These are phyloP conservation scores for Syncephalis plumigaleata DNA, from an alignment of 371 early-diverging fungal genomes.

Conservation along the genomic window DNA sequence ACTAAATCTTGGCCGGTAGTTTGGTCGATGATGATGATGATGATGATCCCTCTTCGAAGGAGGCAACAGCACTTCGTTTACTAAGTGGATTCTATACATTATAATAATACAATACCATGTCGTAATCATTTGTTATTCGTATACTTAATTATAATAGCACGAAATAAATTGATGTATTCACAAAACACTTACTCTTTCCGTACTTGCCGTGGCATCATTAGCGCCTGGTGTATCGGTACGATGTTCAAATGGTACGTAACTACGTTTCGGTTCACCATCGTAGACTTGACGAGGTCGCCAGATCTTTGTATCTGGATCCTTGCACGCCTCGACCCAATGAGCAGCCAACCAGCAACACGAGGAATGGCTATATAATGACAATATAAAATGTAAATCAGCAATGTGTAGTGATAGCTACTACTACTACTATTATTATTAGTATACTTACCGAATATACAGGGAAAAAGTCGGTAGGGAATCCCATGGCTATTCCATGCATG, in stretches of 20 bases:
- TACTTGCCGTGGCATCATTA: too few relatives aligned
- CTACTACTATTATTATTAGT: too few relatives aligned
- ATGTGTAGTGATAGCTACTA: slow-evolving; percentile 1
- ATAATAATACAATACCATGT: not conserved
- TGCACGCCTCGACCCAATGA: slow-evolving; percentile 24
- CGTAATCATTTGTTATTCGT: not conserved
- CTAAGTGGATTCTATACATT: slow-evolving; percentile 4
- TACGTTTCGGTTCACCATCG: slow-evolving; percentile 16
- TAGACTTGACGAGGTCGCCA: slow-evolving; percentile 43
- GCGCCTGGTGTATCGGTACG: too few relatives aligned
- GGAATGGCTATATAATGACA: slow-evolving; percentile 12
- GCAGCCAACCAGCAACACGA: slow-evolving; percentile 27
- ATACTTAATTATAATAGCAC: too few relatives aligned
- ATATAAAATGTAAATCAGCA: not conserved
- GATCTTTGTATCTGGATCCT: slow-evolving; percentile 24
- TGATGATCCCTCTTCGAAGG: slow-evolving; percentile 1
- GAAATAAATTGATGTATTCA: too few relatives aligned
- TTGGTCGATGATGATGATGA: too few relatives aligned
- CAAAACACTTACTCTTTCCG: too few relatives aligned
- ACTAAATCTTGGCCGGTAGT: too few relatives aligned
- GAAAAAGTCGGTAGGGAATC: slow-evolving; percentile 48
- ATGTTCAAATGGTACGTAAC: slow-evolving; percentile 17
- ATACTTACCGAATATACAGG: slow-evolving; percentile 28
- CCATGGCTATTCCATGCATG: slow-evolving; percentile 22
- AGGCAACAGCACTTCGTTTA: slow-evolving; percentile 5